These are phyloP conservation scores for Hericium alpestre DNA, from an alignment of 768 basidiomycete species.

Conservation along the genomic window DNA sequence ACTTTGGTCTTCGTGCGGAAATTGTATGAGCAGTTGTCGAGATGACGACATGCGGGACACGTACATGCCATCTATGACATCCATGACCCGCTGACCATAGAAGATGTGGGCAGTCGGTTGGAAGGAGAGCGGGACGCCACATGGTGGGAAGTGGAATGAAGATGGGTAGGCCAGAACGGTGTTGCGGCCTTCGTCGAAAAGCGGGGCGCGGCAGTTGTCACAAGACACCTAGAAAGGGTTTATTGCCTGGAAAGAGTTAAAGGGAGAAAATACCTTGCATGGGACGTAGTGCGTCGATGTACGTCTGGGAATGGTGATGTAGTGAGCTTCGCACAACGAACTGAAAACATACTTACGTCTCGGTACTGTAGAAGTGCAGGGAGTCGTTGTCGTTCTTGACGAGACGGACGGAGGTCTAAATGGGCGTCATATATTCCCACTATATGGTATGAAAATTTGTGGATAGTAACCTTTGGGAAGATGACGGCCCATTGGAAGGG, in stretches of 20 bases:
- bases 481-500: conserved; percentile 27
- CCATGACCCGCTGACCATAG: conserved; percentile 21
- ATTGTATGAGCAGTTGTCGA: background rate
- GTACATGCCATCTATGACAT: conserved; percentile 18
- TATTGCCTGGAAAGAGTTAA: too few species aligned
- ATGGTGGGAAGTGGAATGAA: conserved; percentile 19
- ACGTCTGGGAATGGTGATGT: background rate
- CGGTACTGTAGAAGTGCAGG: conserved; percentile 23
- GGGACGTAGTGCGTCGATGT: conserved; percentile 19
- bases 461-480: conserved; percentile 19
- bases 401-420: conserved; percentile 22
- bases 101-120: conserved; percentile 22
- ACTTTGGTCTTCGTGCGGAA: conserved; percentile 13
- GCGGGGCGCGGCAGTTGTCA: conserved; percentile 20
- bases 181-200: conserved; percentile 25
- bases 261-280: conserved; percentile 16
- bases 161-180: conserved; percentile 23
- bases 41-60: background rate
- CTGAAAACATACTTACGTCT: background rate
- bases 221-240: conserved; percentile 17
- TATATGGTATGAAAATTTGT: background rate
- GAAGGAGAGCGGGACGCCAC: conserved; percentile 18
- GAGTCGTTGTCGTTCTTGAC: conserved; percentile 18
- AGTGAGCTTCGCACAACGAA: background rate
- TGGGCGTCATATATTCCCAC: background rate